A percentile compares a stretch with the other conserved stretches of the same genome.
Conservation (phyloP, 176 grass and related monocot genomes). For the Juncus inflexus region DNA sequence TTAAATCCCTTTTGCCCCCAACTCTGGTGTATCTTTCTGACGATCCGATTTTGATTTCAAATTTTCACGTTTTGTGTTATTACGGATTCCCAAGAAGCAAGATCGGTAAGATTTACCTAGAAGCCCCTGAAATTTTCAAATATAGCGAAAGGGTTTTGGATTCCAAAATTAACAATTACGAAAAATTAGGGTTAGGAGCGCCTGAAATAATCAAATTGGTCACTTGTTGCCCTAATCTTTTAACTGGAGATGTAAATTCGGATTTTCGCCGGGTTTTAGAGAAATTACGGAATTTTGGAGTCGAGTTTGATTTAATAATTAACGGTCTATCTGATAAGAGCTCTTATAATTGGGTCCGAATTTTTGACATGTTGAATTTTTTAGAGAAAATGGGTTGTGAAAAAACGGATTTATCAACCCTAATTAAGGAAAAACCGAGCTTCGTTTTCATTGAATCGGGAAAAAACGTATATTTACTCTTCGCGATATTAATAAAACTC, state of each 20-base stretch:
- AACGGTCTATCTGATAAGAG: conserved; percentile 45
- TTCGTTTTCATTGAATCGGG: conserved; percentile 61
- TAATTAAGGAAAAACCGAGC: conserved; percentile 43
- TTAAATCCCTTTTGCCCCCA: conserved; percentile 36
- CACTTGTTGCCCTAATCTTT: conserved; percentile 40
- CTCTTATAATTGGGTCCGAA: conserved; percentile 40
- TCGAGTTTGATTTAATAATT: conserved; percentile 40
- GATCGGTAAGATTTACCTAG: conserved; percentile 53
- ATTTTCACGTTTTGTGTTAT: conserved; percentile 45
- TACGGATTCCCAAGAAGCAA: conserved; percentile 46
- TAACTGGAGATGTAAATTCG: conserved; percentile 35
- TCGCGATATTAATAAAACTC: conserved; percentile 42
- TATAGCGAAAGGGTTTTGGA: conserved; percentile 28
- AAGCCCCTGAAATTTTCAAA: conserved; percentile 40
- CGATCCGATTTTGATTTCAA: conserved; percentile 38
- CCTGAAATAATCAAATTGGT: conserved; percentile 41
- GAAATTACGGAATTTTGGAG: conserved; percentile 39
- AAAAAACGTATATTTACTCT: conserved; percentile 46
- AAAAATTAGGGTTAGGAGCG: conserved; percentile 39
- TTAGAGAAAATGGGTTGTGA: conserved; percentile 37
- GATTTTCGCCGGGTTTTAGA: conserved; percentile 40
- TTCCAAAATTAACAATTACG: conserved; percentile 39
- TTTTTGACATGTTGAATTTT: conserved; percentile 48
- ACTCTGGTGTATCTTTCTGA: conserved; percentile 43
- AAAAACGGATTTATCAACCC: conserved; percentile 29